Conservation (phyloP, 345 rosid genomes). For the Lepidium aucheri region DNA sequence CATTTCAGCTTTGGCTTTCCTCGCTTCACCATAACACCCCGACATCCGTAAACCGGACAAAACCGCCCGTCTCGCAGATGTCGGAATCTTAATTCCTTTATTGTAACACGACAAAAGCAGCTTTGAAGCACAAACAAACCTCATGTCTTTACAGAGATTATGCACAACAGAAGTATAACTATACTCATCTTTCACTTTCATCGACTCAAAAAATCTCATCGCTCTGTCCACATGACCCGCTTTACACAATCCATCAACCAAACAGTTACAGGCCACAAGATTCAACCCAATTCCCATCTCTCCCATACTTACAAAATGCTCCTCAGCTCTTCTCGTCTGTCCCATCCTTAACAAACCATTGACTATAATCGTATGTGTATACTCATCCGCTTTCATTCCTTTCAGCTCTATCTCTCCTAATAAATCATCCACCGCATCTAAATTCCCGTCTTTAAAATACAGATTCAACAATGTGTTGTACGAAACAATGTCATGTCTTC, state of each 20-base stretch:
- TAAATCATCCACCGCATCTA: constrained; percentile 47
- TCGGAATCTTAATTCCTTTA: constrained; percentile 53
- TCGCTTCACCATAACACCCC: constrained; percentile 49
- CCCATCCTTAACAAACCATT: constrained; percentile 61
- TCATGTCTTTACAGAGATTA: constrained; percentile 65
- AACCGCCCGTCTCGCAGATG: constrained; percentile 61
- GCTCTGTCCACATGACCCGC: constrained; percentile 51
- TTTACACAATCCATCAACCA: constrained; percentile 68
- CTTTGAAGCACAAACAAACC: constrained; percentile 56
- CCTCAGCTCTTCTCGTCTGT: constrained; percentile 42
- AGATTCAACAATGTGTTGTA: constrained; percentile 66
- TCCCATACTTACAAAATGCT: constrained; percentile 49
- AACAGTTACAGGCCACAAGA: constrained; percentile 50
- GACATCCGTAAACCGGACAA: constrained; percentile 51
- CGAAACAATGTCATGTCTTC: constrained; percentile 55
- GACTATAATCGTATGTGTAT: constrained; percentile 73
- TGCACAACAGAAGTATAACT: constrained; percentile 67
- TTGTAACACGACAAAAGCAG: constrained; percentile 53
- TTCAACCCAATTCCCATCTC: constrained; percentile 37
- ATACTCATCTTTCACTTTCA: constrained; percentile 69
- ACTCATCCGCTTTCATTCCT: constrained; percentile 61
- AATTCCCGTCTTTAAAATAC: constrained; percentile 48
- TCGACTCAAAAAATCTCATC: constrained; percentile 45
- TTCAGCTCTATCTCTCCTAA: constrained; percentile 45
- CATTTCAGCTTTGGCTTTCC: constrained; percentile 46